phyloP scores from a whole-genome alignment of 2,329 filamentous ascomycete species.

The Cladosporium sp. region DNA sequence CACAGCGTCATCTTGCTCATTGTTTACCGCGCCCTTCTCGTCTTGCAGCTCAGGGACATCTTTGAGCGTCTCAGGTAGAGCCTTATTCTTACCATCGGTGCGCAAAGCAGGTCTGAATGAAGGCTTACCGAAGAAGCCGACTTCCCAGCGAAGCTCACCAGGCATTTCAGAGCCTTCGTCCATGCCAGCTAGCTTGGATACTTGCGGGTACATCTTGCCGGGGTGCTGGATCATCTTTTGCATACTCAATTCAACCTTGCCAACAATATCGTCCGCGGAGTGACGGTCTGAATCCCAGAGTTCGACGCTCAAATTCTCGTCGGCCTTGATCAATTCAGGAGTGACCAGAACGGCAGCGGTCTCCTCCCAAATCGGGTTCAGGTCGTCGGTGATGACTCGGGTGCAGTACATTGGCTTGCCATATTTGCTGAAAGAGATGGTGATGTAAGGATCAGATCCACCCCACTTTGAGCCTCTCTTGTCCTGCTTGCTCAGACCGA shows the following conservation, averaged over 20 bases:
- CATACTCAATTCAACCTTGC: constrained; percentile 90
- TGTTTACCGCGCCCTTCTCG: constrained; percentile 77
- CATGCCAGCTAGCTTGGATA: constrained; percentile 79
- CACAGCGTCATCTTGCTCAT: constrained; percentile 76
- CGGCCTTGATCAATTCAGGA: constrained; percentile 84
- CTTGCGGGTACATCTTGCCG: constrained; percentile 86
- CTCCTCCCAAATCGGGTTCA: constrained; percentile 92
- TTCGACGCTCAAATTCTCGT: constrained; percentile 90
- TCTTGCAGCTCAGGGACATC: constrained; percentile 79
- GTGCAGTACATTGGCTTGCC: constrained; percentile 98
- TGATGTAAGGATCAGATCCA: constrained; percentile 93
- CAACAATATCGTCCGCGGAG: constrained; percentile 90
- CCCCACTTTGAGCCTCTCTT: constrained; percentile 76
- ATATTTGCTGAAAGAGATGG: constrained; percentile 91
- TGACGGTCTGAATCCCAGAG: constrained; percentile 95
- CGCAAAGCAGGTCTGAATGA: constrained; percentile 80
- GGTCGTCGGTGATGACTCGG: constrained; percentile 88
- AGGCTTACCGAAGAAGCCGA: constrained; percentile 91
- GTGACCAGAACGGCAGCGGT: constrained; percentile 82
- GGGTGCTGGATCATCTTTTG: constrained; percentile 94
- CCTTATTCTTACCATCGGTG: constrained; percentile 81
- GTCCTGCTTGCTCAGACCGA: constrained; percentile 89
- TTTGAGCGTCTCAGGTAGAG: constrained; percentile 70
- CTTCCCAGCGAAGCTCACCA: constrained; percentile 91
- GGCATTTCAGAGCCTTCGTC: constrained; percentile 87